Base-by-base conservation (phyloP, 345 rosid genomes). In the Microcos paniculata region DNA sequence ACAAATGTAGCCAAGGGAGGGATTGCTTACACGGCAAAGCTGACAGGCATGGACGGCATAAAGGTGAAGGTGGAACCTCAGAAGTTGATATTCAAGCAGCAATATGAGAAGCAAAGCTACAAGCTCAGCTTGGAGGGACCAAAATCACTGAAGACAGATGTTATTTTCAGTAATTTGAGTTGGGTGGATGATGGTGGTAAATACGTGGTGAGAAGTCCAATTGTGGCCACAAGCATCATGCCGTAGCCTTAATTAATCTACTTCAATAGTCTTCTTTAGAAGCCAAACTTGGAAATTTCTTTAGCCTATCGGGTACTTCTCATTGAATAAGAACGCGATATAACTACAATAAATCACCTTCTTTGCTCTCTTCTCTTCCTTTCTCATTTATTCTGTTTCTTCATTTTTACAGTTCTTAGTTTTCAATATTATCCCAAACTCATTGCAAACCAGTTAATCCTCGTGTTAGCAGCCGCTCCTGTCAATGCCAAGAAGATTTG, bases 181-280 rank as follows among this genome's bases (percentile, higher is more conserved):
- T 86, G 91, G 93, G 77, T 51, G 45, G 90, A 88, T 30, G 46
- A 8, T 18, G 79, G 30, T 28, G 79, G 81, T 8, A 79, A 77
- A 70, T 45, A 86, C 65, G 65, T 31, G 53, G 87, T 88, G 43
- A 78, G 40, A 46, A 90, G 91, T 80, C 89, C 91, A 12, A 80
- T 90, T 26, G 84, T 78, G 26, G 81, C 78, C 8, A 75, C 84
- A 16, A 69, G 51, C 72, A 62, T 84, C 14, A 62, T 30, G 26
- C 79, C 62, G 28, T 19, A 1, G 24, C 49, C 28, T 23, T 56
- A 1, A 11, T 26, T 21, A 3, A 24, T 23, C 14, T 55, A 10
- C 14, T 55, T 55, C 9, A 6, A 7, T 9, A 5, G 45, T 42
- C 45, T 42, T 6, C 45, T 42, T 42, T 6, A 0, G 26, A 21